phyloP scores from a whole-genome alignment of 176 grass and related monocot species.

The Hordeum marinum region DNA sequence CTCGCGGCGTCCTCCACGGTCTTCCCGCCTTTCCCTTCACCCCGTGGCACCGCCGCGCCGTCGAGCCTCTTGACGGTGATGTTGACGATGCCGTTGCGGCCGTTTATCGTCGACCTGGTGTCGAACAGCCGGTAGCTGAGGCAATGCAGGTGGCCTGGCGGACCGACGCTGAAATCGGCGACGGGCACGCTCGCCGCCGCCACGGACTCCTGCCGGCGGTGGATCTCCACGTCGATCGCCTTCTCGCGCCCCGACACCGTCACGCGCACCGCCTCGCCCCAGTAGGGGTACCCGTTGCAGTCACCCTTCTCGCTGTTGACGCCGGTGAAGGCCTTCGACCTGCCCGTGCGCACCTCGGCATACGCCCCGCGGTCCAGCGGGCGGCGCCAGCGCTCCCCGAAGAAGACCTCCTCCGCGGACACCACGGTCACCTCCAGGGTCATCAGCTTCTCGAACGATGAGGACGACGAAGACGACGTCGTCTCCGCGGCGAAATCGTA shows the following conservation, averaged over 20 bases:
- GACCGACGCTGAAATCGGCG: slow-evolving; percentile 43
- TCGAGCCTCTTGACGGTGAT: slow-evolving; percentile 45
- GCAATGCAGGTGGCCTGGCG: slow-evolving; percentile 58
- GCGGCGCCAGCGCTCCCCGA: not conserved
- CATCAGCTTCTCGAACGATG: not conserved
- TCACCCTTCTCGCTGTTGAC: slow-evolving; percentile 16
- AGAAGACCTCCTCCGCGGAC: slow-evolving; percentile 6
- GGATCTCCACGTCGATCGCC: slow-evolving; percentile 38
- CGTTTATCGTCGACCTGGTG: not conserved
- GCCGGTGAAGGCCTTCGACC: not conserved
- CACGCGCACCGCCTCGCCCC: slow-evolving; percentile 37
- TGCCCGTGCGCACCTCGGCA: not conserved
- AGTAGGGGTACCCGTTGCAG: slow-evolving; percentile 49
- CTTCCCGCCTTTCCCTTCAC: not conserved
- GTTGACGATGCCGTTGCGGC: slow-evolving; percentile 55
- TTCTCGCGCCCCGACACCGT: not conserved
- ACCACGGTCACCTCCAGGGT: not conserved
- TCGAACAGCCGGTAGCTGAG: slow-evolving; percentile 54
- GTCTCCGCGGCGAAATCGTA: not conserved
- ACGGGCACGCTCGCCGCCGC: slow-evolving; percentile 41
- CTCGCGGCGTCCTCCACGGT: not conserved
- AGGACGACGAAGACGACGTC: not conserved
- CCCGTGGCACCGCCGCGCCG: not conserved
- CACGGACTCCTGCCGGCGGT: slow-evolving; percentile 10
- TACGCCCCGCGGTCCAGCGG: not conserved